Evolutionary conservation across 805 yeast species (phyloP), one percentile per base, ranked within the genome.

Genomic region (Cyberlindnera japonica): DNA sequence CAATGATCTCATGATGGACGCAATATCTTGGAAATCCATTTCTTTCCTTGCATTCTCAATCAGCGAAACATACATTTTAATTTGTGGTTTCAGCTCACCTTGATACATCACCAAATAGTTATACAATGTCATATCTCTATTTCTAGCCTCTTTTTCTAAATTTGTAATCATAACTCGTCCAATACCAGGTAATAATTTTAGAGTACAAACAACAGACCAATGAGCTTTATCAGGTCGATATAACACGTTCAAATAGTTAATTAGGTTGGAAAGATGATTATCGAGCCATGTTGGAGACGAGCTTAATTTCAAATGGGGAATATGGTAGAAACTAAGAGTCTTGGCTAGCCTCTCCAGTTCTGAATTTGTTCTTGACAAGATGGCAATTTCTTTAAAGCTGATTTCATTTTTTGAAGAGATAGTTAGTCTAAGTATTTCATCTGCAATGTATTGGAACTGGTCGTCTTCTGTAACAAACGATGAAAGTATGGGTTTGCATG

Each of bases 281-380:
- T 67, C 43, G 10, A 71, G 49, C 87, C 87, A 81, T 10, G 66
- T 58, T 6, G 80, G 76, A 4, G 70, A 63, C 13, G 72, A 59
- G 1, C 72, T 64, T 18, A 77, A 58, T 46, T 69, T 74, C 27
- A 65, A 61, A 31, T 62, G 59, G 4, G 65, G 65, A n/a, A 76
- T 57, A 3, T 72, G 76, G 44, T 66, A 64, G 14, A 51, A 47
- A 12, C 62, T 59, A 19, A 81, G 59, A 22, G 63, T 56, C 15
- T 59, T 61, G 21, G 61, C 61, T 1, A 77, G 55, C 0, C 58
- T 47, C 11, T 68, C 65, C 7, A 79, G 53, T 35, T 75, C 77
- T 13, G 58, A 58, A 51, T 82, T 81, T 0, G 82, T 68, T 37
- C 75, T 62, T 0, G 79, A 64, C 22, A 82, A 52, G 3, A 82